Evolutionary conservation across 768 basidiomycete genomes (phyloP).

Genomic region (Grammothele lineata): DNA sequence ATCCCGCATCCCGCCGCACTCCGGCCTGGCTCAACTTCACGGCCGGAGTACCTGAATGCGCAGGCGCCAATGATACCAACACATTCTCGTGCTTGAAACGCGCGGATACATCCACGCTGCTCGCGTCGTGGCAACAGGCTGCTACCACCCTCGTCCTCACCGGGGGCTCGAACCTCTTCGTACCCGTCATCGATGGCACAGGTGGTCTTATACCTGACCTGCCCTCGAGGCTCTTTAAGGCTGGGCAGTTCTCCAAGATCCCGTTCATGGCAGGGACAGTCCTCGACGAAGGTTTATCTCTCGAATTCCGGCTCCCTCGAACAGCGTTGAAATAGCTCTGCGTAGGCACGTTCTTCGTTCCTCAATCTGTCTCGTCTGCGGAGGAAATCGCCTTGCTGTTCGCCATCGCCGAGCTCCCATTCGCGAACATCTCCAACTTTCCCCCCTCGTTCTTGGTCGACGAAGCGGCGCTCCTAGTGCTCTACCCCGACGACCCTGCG

Average conservation of each 20-base stretch:
- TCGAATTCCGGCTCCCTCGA: no score
- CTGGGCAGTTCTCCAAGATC: slow-evolving; percentile 32
- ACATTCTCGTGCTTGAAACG: slow-evolving; percentile 32
- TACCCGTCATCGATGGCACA: slow-evolving; percentile 39
- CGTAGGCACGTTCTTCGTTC: no score
- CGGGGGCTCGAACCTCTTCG: slow-evolving; percentile 34
- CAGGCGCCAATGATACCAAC: slow-evolving; percentile 24
- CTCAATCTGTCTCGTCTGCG: background rate
- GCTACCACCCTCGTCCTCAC: slow-evolving; percentile 13
- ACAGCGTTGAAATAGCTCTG: no score
- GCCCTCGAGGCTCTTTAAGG: slow-evolving; percentile 30
- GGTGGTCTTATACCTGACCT: slow-evolving; percentile 36
- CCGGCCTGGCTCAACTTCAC: slow-evolving; percentile 38
- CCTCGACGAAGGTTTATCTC: slow-evolving; percentile 39
- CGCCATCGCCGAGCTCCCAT: background rate
- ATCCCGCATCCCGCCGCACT: slow-evolving; percentile 29
- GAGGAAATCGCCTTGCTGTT: background rate
- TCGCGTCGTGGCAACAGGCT: slow-evolving; percentile 13
- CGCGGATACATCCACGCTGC: slow-evolving; percentile 16
- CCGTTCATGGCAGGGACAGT: slow-evolving; percentile 44
- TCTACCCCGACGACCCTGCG: slow-evolving; percentile 40
- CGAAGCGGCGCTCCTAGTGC: slow-evolving; percentile 26
- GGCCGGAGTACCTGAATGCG: slow-evolving; percentile 31
- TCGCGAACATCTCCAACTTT: background rate
- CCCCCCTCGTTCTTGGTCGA: background rate